Evolutionary conservation across 495 filamentous ascomycete genomes (phyloP).

Genomic region (Chaetomium cochliodes): DNA sequence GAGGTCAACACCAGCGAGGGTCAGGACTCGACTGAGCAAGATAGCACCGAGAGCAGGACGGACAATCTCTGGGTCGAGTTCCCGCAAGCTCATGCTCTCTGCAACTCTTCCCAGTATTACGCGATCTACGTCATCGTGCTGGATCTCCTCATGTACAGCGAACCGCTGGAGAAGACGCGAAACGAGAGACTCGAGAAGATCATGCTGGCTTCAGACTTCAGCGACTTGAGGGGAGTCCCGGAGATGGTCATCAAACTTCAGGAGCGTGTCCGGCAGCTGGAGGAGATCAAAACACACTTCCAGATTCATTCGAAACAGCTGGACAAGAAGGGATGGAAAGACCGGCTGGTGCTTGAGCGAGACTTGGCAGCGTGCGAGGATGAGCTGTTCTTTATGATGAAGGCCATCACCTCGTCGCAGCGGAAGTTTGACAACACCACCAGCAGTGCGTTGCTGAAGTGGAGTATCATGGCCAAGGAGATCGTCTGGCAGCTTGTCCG

Average conservation of each 20-base stretch:
- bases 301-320: slow-evolving; percentile 85
- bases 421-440: slow-evolving; percentile 74
- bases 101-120: slow-evolving; percentile 94
- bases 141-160: slow-evolving; percentile 90
- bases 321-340: slow-evolving; percentile 88
- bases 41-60: slow-evolving; percentile 71
- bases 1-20: slow-evolving; percentile 69
- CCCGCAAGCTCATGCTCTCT: slow-evolving; percentile 84
- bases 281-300: slow-evolving; percentile 96
- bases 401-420: slow-evolving; percentile 95
- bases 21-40: slow-evolving; percentile 38
- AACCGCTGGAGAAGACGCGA: slow-evolving; percentile 92
- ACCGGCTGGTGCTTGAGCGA: slow-evolving; percentile 78
- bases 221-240: slow-evolving; percentile 87
- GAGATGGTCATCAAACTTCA: slow-evolving; percentile 92
- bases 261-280: slow-evolving; percentile 85
- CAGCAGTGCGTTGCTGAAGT: slow-evolving; percentile 75
- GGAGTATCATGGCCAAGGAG: slow-evolving; percentile 86
- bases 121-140: slow-evolving; percentile 96
- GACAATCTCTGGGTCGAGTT: slow-evolving; percentile 97
- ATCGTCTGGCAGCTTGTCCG: slow-evolving; percentile 96
- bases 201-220: slow-evolving; percentile 99
- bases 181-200: slow-evolving; percentile 95
- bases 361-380: slow-evolving; percentile 90
- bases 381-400: slow-evolving; percentile 99